Conservation (phyloP, 345 rosid genomes). For the Excoecaria agallocha region DNA sequence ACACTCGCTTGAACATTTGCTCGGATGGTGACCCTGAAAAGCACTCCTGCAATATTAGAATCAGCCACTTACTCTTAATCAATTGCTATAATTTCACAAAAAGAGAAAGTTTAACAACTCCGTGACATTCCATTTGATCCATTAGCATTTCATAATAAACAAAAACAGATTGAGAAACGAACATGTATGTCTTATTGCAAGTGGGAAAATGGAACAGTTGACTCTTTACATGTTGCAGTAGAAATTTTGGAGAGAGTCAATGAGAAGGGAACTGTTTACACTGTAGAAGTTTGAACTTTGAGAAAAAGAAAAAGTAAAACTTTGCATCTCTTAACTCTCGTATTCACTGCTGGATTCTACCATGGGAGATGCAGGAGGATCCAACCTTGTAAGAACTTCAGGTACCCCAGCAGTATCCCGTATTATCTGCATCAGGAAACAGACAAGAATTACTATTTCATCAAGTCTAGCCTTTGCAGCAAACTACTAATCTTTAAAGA, state of each 20-base stretch:
- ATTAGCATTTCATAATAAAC: background rate
- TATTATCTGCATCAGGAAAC: conserved; percentile 50
- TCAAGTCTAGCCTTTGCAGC: background rate
- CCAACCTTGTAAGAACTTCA: conserved; percentile 85
- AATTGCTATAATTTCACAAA: background rate
- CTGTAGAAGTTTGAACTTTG: background rate
- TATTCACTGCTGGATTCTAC: conserved; percentile 50
- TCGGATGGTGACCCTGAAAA: conserved; percentile 4
- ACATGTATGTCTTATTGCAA: conserved; percentile 7
- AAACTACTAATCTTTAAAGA: conserved; percentile 1
- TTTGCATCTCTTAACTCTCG: conserved; percentile 49
- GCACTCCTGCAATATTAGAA: background rate
- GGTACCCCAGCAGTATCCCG: conserved; percentile 74
- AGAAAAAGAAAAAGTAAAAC: conserved; percentile 7
- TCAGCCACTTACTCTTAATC: background rate
- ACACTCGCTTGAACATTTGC: background rate
- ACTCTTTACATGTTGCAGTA: conserved; percentile 8
- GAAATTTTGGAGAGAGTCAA: background rate
- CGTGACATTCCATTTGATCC: background rate
- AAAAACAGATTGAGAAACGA: background rate
- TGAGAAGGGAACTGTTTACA: conserved; percentile 3
- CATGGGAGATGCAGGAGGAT: conserved; percentile 39
- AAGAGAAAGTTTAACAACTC: background rate
- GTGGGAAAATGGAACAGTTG: background rate
- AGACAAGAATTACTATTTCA: background rate